A percentile compares a stretch with the other conserved stretches of the same genome.
These are phyloP conservation scores for Aspergillus haitiensis DNA, from an alignment of 495 filamentous ascomycete species.

Conservation along the genomic window DNA sequence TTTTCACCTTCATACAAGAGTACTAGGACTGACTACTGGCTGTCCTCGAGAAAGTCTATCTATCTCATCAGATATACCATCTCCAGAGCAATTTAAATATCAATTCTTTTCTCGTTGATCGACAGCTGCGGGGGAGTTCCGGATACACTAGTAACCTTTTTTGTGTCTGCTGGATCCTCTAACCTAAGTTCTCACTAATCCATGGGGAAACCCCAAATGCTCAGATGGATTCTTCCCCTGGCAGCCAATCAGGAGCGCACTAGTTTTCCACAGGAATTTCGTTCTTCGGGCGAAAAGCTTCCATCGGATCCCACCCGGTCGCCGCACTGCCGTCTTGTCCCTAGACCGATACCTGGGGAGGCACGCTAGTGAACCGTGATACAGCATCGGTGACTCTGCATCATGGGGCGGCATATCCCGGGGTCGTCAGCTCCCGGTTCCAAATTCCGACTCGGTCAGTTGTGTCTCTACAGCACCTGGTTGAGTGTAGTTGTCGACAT, in stretches of 20 bases:
- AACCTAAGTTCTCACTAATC: too few species aligned
- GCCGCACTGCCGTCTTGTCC: slow-evolving; percentile 12
- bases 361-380: not conserved
- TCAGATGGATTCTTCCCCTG: not conserved
- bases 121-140: slow-evolving; percentile 6
- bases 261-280: not conserved
- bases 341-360: not conserved
- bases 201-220: not conserved
- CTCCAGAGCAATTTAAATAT: too few species aligned
- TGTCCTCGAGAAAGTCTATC: too few species aligned
- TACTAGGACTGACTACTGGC: too few species aligned
- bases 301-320: slow-evolving; percentile 12
- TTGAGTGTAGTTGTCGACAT: not conserved
- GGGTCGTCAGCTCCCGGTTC: slow-evolving; percentile 32
- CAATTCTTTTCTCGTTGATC: not conserved
- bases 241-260: too few species aligned
- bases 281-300: not conserved
- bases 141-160: not conserved
- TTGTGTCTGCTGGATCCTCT: not conserved
- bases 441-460: slow-evolving; percentile 16
- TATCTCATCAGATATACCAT: too few species aligned
- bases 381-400: not conserved
- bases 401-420: slow-evolving; percentile 33
- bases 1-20: too few species aligned
- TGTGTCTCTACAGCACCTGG: not conserved